Conservation (phyloP, 257 asterid species). For the Anisodus acutangulus region DNA sequence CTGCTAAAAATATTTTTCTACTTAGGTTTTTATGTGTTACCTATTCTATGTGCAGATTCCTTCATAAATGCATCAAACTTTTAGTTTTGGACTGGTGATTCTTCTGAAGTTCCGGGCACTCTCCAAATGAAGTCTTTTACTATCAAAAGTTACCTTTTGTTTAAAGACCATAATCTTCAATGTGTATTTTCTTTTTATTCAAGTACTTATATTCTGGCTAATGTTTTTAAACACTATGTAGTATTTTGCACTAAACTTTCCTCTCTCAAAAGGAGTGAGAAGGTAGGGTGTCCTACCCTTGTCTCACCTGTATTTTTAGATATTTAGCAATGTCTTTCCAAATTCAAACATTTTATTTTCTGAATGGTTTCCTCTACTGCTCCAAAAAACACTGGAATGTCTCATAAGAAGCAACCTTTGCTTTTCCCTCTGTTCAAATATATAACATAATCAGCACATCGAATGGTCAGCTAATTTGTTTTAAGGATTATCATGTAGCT, state of each 20-base stretch:
- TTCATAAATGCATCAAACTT: conserved; percentile 79
- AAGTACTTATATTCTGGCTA: conserved; percentile 42
- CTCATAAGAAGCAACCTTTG: conserved; percentile 30
- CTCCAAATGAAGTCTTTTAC: conserved; percentile 87
- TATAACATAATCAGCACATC: conserved; percentile 1
- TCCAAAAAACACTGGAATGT: background rate
- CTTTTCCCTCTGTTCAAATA: conserved; percentile 29
- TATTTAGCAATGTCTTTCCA: conserved; percentile 36
- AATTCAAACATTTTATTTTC: conserved; percentile 32
- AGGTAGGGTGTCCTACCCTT: conserved; percentile 16
- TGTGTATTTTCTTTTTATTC: conserved; percentile 55
- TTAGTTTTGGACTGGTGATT: conserved; percentile 96
- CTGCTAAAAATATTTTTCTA: conserved; percentile 38
- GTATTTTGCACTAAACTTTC: conserved; percentile 44
- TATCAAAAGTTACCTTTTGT: conserved; percentile 66
- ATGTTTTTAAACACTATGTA: conserved; percentile 64
- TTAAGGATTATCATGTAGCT: conserved; percentile 40
- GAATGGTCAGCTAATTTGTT: conserved; percentile 41
- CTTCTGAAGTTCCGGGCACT: conserved; percentile 92
- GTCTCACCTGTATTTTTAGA: conserved; percentile 41
- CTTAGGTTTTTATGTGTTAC: conserved; percentile 54
- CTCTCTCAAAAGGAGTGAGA: conserved; percentile 49
- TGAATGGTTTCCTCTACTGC: conserved; percentile 27
- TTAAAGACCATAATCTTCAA: conserved; percentile 64
- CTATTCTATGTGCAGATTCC: conserved; percentile 96